phyloP scores from a whole-genome alignment of 345 rosid genomes.

The Lepidium didymum region DNA sequence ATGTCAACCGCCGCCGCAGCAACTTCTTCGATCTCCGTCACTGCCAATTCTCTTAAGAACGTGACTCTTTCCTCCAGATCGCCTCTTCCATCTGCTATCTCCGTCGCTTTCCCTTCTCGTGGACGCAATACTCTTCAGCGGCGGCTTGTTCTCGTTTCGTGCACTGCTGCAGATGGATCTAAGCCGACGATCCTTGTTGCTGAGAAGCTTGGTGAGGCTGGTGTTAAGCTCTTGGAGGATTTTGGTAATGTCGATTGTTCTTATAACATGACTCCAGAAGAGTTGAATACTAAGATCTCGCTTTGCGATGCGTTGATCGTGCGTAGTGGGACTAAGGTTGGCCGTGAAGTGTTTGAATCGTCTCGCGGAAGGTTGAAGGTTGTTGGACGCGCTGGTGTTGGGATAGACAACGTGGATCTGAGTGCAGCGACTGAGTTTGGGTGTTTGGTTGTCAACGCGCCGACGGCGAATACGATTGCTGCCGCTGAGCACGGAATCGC shows the following conservation, averaged over 20 bases:
- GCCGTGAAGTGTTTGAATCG: slow-evolving; percentile 71
- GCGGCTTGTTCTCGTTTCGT: slow-evolving; percentile 26
- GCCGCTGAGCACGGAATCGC: slow-evolving; percentile 96
- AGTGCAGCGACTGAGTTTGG: slow-evolving; percentile 88
- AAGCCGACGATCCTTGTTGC: slow-evolving; percentile 80
- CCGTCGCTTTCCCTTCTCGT: slow-evolving; percentile 22
- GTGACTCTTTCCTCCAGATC: slow-evolving; percentile 43
- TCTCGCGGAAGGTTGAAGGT: slow-evolving; percentile 76
- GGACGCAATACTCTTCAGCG: slow-evolving; percentile 6
- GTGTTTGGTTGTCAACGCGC: slow-evolving; percentile 86
- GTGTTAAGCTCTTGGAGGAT: slow-evolving; percentile 47
- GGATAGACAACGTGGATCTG: slow-evolving; percentile 92
- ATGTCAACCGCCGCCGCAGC: slow-evolving; percentile 23
- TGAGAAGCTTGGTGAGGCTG: slow-evolving; percentile 82
- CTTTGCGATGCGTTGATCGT: slow-evolving; percentile 82
- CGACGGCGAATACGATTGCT: slow-evolving; percentile 87
- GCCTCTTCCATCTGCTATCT: slow-evolving; percentile 34
- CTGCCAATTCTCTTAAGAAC: slow-evolving; percentile 29
- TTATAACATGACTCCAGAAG: slow-evolving; percentile 75
- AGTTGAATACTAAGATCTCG: slow-evolving; percentile 88
- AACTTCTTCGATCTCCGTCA: slow-evolving; percentile 19
- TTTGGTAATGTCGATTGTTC: slow-evolving; percentile 75
- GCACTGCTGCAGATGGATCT: slow-evolving; percentile 37
- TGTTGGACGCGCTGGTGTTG: slow-evolving; percentile 95
- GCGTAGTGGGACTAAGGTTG: slow-evolving; percentile 75